Conservation (phyloP, 257 asterid species). For the Solanum habrochaites region DNA sequence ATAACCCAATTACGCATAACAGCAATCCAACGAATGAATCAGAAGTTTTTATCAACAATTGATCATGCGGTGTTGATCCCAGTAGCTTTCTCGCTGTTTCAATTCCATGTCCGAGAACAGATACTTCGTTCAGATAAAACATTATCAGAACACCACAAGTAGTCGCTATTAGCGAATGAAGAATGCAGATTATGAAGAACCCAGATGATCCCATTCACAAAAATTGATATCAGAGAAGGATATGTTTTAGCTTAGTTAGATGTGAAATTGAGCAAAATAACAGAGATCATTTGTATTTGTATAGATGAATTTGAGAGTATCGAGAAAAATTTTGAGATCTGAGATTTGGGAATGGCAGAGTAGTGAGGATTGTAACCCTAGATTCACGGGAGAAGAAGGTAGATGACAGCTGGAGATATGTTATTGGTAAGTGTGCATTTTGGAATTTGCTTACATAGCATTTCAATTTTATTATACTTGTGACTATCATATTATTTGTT, state of each 20-base stretch:
- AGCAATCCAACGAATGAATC: slow-evolving; percentile 58
- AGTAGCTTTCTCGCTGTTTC: slow-evolving; percentile 42
- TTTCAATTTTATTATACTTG: neutral
- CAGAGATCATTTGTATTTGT: neutral
- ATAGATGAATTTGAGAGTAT: slow-evolving; percentile 16
- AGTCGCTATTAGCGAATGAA: slow-evolving; percentile 39
- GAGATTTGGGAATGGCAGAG: neutral
- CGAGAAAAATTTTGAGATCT: slow-evolving; percentile 5
- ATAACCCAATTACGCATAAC: slow-evolving; percentile 36
- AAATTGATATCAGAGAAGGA: neutral
- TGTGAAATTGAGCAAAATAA: neutral
- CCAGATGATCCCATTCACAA: slow-evolving; percentile 34
- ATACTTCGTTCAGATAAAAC: slow-evolving; percentile 47
- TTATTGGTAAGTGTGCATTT: slow-evolving; percentile 21
- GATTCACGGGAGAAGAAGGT: slow-evolving; percentile 10
- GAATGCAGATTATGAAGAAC: slow-evolving; percentile 35
- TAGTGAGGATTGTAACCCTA: slow-evolving; percentile 12
- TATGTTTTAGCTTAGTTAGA: neutral
- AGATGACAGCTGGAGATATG: slow-evolving; percentile 20
- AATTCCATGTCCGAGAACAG: slow-evolving; percentile 42
- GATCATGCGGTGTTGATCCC: slow-evolving; percentile 66
- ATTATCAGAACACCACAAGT: slow-evolving; percentile 43
- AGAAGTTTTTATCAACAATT: slow-evolving; percentile 34
- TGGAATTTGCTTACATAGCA: neutral
- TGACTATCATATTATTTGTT: neutral